A percentile compares a stretch with the other conserved stretches of the same genome.
These are phyloP conservation scores for Enteropsectra breve DNA, from an alignment of 371 early-diverging fungal genomes.

Conservation along the genomic window DNA sequence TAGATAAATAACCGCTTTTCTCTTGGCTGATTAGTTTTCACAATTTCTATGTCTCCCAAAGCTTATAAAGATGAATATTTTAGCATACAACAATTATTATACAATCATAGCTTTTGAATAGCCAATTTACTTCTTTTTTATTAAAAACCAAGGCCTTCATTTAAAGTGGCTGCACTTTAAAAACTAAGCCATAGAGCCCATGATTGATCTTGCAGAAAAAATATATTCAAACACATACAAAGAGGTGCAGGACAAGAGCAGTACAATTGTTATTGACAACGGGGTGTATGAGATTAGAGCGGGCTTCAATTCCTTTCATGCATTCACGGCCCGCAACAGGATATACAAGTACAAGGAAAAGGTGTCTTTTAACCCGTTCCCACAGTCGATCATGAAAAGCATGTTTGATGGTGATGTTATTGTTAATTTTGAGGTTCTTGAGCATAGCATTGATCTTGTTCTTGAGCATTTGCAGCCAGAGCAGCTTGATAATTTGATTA, in stretches of 20 bases:
- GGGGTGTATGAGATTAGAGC: constrained; percentile 56
- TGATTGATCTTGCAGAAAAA: constrained; percentile 15
- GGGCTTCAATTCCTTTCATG: constrained; percentile 37
- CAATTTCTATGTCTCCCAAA: too few relatives aligned
- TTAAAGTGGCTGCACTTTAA: too few relatives aligned
- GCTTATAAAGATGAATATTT: too few relatives aligned
- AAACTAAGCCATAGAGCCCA: too few relatives aligned
- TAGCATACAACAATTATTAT: too few relatives aligned
- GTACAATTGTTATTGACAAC: constrained; percentile 58
- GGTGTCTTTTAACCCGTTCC: constrained; percentile 31
- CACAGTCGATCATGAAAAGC: constrained; percentile 18
- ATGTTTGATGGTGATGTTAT: constrained; percentile 60
- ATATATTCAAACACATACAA: neutral
- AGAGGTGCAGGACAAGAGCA: neutral
- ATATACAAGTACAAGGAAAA: constrained; percentile 47
- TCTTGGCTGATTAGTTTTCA: too few relatives aligned
- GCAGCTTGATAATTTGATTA: constrained; percentile 37
- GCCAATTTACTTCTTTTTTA: too few relatives aligned
- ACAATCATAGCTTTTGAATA: too few relatives aligned
- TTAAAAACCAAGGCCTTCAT: too few relatives aligned
- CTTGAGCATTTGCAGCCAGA: constrained; percentile 46
- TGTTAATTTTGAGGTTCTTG: constrained; percentile 53
- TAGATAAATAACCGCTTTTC: too few relatives aligned
- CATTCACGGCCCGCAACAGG: constrained; percentile 47
- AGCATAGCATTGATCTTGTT: constrained; percentile 50